Evolutionary conservation across 164 flowering plant species (phyloP).

Genomic region (Vitis rotundifolia): DNA sequence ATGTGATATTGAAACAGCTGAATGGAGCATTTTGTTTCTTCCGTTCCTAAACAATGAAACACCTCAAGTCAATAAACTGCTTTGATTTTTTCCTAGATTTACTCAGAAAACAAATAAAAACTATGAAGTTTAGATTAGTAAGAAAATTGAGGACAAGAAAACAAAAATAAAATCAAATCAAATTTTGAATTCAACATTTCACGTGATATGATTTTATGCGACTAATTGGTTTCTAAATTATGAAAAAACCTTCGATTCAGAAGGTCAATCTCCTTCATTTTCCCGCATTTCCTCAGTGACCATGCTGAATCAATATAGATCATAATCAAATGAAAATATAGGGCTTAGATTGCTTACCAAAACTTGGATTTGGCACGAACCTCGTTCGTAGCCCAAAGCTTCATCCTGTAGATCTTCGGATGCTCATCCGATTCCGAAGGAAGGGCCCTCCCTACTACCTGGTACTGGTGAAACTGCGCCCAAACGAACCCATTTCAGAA

Average conservation of each 20-base stretch:
- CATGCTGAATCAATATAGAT: background rate
- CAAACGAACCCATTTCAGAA: background rate
- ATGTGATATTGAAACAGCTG: too few species aligned
- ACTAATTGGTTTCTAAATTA: too few species aligned
- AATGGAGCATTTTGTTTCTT: too few species aligned
- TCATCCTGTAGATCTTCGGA: constrained; percentile 36
- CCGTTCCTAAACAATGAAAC: too few species aligned
- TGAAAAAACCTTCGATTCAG: too few species aligned
- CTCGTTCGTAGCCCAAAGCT: constrained; percentile 38
- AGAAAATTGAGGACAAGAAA: background rate
- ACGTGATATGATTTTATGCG: too few species aligned
- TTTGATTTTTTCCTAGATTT: background rate
- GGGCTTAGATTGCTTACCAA: constrained; percentile 19
- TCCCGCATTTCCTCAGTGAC: background rate
- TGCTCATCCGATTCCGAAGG: constrained; percentile 31
- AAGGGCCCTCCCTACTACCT: constrained; percentile 37
- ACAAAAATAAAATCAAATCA: too few species aligned
- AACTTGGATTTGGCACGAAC: constrained; percentile 37
- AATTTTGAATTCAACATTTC: too few species aligned
- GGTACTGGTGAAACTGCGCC: constrained; percentile 41
- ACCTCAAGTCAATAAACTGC: too few species aligned
- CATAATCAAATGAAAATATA: background rate
- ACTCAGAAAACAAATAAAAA: background rate
- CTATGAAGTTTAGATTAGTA: background rate
- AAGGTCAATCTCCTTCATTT: background rate